Evolutionary conservation across 2,329 filamentous ascomycete species (phyloP).

Genomic region (Colletotrichum sp.): DNA sequence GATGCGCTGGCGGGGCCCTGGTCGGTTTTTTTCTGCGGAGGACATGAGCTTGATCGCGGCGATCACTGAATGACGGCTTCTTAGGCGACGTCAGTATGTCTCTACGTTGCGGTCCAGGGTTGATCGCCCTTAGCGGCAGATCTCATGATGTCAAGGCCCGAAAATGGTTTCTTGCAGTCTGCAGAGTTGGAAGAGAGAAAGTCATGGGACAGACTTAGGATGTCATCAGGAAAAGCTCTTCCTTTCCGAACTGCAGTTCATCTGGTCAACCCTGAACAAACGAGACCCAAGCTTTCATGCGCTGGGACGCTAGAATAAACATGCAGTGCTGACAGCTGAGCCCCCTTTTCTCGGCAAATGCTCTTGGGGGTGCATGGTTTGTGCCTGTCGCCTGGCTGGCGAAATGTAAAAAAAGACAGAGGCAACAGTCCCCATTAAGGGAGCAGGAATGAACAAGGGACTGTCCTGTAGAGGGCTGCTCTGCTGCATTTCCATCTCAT

Average conservation of each 20-base stretch:
- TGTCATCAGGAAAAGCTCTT: neutral
- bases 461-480: neutral
- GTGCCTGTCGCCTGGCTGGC: neutral
- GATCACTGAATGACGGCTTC: neutral
- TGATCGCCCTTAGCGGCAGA: neutral
- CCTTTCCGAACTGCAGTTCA: neutral
- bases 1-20: neutral
- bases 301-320: neutral
- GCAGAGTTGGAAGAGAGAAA: neutral
- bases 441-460: neutral
- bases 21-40: neutral
- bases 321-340: neutral
- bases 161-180: neutral
- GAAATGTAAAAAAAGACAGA: neutral
- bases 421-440: neutral
- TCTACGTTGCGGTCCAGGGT: neutral
- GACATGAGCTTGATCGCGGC: neutral
- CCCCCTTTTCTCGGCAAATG: neutral
- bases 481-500: constrained; percentile 5
- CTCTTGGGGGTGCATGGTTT: neutral
- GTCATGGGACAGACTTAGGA: neutral
- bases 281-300: neutral
- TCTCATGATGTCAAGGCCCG: neutral
- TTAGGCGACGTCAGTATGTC: neutral
- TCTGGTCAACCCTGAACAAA: neutral